A percentile compares a stretch with the other conserved stretches of the same genome.
Conservation (phyloP, 495 filamentous ascomycete species). For the Daldinia vernicosa region DNA sequence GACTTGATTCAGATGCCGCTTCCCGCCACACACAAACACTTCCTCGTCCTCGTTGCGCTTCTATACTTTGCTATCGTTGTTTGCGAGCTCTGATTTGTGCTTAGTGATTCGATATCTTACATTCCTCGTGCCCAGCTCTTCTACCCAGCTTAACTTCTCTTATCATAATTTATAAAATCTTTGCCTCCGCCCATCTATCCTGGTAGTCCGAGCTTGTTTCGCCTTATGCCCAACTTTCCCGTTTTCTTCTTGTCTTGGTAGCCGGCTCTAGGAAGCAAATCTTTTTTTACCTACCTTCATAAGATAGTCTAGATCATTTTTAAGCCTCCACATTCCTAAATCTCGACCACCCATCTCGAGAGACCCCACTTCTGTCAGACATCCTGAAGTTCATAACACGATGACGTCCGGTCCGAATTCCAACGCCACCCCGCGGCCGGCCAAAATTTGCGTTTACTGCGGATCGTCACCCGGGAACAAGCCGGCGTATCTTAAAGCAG, state of each 20-base stretch:
- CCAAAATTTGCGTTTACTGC: conserved; percentile 81
- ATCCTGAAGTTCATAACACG: conserved; percentile 11
- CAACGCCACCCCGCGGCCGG: conserved; percentile 48
- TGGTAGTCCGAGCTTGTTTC: conserved; percentile 7
- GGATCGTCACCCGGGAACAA: conserved; percentile 76
- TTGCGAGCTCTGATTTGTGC: conserved; percentile 14
- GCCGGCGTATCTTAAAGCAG: conserved; percentile 75
- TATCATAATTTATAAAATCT: conserved; percentile 11
- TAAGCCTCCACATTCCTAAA: conserved; percentile 1
- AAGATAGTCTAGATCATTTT: conserved; percentile 2
- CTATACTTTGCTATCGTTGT: conserved; percentile 13
- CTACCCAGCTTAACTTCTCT: neutral
- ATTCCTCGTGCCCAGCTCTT: conserved; percentile 27
- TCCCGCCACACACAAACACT: conserved; percentile 38
- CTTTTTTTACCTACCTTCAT: conserved; percentile 4
- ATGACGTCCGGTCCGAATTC: conserved; percentile 38
- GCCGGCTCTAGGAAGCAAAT: neutral
- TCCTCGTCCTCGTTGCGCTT: neutral
- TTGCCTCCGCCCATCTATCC: neutral
- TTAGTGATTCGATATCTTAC: conserved; percentile 24
- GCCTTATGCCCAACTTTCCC: conserved; percentile 18
- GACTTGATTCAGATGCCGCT: conserved; percentile 31
- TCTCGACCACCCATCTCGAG: neutral
- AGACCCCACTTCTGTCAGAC: conserved; percentile 4
- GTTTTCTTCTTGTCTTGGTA: conserved; percentile 3